Evolutionary conservation across 2,329 filamentous ascomycete genomes (phyloP).

Genomic region (Venturia carpophila): DNA sequence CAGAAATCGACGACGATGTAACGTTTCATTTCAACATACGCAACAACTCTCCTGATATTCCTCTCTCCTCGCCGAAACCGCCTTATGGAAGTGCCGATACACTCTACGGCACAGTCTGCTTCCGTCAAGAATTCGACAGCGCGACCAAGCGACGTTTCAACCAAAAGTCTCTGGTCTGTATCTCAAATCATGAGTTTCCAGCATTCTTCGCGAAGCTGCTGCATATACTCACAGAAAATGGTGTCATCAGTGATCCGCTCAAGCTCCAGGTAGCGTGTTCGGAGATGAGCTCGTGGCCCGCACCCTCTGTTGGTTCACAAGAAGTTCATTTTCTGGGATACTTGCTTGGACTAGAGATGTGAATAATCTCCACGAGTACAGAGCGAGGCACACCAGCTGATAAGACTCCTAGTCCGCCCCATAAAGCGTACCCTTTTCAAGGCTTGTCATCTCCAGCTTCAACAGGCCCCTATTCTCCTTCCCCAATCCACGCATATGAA

Average conservation of each 20-base stretch:
- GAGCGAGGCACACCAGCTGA: neutral
- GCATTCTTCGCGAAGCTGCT: constrained; percentile 31
- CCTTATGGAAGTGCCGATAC: constrained; percentile 33
- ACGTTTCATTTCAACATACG: constrained; percentile 34
- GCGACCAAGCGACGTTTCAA: constrained; percentile 38
- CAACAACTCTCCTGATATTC: constrained; percentile 51
- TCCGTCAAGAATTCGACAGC: constrained; percentile 35
- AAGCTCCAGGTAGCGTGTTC: constrained; percentile 32
- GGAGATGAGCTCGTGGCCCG: constrained; percentile 31
- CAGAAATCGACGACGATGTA: constrained; percentile 30
- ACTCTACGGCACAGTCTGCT: constrained; percentile 33
- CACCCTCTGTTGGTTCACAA: constrained; percentile 32
- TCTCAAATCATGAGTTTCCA: constrained; percentile 35
- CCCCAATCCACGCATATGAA: constrained; percentile 34
- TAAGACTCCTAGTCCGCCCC: constrained; percentile 27
- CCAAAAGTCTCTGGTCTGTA: constrained; percentile 33
- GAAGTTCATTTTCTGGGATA: constrained; percentile 35
- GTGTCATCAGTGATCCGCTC: constrained; percentile 33
- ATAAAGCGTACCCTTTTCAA: constrained; percentile 35
- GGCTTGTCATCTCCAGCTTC: constrained; percentile 24
- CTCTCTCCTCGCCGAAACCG: constrained; percentile 30
- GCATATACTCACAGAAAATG: constrained; percentile 31
- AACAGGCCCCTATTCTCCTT: constrained; percentile 22
- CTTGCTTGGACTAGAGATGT: constrained; percentile 32
- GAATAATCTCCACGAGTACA: constrained; percentile 15